These are phyloP conservation scores for Paspalum vaginatum DNA, from an alignment of 176 grass and related monocot genomes.

Conservation along the genomic window DNA sequence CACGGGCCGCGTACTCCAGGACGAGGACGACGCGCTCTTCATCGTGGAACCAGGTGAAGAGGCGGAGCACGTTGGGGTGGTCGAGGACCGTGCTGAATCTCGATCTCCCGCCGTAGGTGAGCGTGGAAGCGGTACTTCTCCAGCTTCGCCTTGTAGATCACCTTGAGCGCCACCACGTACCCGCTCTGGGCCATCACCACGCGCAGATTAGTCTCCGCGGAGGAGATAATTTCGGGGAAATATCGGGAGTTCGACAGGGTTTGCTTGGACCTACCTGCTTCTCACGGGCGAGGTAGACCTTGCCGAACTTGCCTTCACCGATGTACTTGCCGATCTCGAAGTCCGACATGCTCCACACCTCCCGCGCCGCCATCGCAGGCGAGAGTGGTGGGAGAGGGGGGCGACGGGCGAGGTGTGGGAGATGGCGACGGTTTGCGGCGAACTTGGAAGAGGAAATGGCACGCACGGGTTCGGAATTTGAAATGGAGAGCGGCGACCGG, in stretches of 20 bases:
- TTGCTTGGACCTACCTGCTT: slow-evolving; percentile 54
- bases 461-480: neutral
- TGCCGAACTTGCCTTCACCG: slow-evolving; percentile 87
- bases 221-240: neutral
- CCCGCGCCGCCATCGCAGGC: slow-evolving; percentile 32
- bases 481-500: slow-evolving; percentile 7
- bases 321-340: slow-evolving; percentile 85
- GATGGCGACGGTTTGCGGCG: neutral
- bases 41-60: slow-evolving; percentile 95
- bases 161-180: slow-evolving; percentile 83
- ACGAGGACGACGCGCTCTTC: slow-evolving; percentile 73
- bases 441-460: neutral
- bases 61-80: slow-evolving; percentile 91
- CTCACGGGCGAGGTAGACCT: slow-evolving; percentile 91
- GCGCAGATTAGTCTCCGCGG: slow-evolving; percentile 12
- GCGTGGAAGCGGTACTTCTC: slow-evolving; percentile 80
- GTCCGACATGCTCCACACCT: slow-evolving; percentile 69
- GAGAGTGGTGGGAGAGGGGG: neutral
- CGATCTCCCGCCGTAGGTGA: slow-evolving; percentile 78
- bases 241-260: neutral
- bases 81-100: slow-evolving; percentile 81
- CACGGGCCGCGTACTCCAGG: slow-evolving; percentile 73
- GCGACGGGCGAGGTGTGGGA: neutral
- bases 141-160: slow-evolving; percentile 82
- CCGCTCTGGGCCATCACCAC: slow-evolving; percentile 59